Base-by-base conservation (phyloP, 2,329 filamentous ascomycete genomes). In the Fusarium guadeloupense region DNA sequence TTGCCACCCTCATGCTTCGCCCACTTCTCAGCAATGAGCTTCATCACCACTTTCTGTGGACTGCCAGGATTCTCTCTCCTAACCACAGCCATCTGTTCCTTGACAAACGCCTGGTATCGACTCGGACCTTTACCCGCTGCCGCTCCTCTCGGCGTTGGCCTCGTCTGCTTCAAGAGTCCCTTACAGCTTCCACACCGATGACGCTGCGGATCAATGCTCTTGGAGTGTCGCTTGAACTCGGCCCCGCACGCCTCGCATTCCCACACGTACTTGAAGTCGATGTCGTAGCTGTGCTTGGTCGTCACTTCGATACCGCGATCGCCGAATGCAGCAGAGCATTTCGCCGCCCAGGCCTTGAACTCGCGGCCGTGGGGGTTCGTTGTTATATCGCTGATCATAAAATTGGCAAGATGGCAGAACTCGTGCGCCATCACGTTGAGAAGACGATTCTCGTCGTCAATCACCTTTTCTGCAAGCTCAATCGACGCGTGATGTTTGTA, bases 351-450 rank as follows among this genome's bases (percentile, higher is more conserved):
- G 1, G 76, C 72, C 74, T 96, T 93, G 82, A 97, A 97, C 68
- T 91, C 89, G 12, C 85, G 83, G 19, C 93, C 93, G 72, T 97
- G 93, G 0, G 93, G 92, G 59, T 91, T 89, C 51, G 87, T 88
- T 37, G 85, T 88, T 30, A 93, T 80, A 30, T 88, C 86, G 42
- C 84, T 89, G 61, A 98, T 80, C 87, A 98, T 96, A 75, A 94
- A 97, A 69, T 93, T 96, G 37, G 92, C 89, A 2, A 98, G 79
- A 72, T 99, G 95, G 74, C 95, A 98, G 78, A 95, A 98, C 70
- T 99, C 95, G 74, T 99, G 95, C 0, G 94, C 92, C n/a, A 98
- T 78, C 0, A 95, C 93, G 74, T 97, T 97, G 62, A 95, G 83
- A 2, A 98, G 83, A 4, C 92, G 86, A 54, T 89, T 76, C 65